These are phyloP conservation scores for Coemansia sp. DNA, from an alignment of 192 early-diverging fungal genomes.

Conservation along the genomic window DNA sequence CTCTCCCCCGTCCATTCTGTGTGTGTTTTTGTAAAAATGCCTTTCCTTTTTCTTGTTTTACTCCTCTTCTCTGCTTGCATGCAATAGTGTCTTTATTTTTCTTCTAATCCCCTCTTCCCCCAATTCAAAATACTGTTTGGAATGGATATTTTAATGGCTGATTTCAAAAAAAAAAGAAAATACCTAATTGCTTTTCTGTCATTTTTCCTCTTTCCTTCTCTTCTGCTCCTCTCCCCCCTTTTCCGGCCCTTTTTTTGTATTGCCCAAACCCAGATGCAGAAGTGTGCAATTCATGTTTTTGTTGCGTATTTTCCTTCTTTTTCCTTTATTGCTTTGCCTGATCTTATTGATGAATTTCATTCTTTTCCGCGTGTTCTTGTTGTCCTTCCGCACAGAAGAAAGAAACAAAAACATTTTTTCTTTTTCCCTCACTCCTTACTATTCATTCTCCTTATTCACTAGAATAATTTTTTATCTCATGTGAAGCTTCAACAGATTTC, in stretches of 20 bases:
- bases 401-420: background rate
- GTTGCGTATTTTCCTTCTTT: background rate
- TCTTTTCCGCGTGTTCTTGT: constrained; percentile 1
- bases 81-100: background rate
- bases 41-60: background rate
- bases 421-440: background rate
- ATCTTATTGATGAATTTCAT: constrained; percentile 2
- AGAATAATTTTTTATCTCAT: background rate
- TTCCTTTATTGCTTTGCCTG: background rate
- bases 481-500: background rate
- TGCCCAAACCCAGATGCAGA: background rate
- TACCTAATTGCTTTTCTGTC: too few species aligned
- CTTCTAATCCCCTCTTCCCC: background rate
- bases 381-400: background rate
- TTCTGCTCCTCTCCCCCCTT: background rate
- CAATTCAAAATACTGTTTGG: background rate
- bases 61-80: background rate
- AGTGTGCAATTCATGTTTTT: constrained; percentile 3
- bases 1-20: too few species aligned
- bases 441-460: too few species aligned
- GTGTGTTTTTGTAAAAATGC: background rate
- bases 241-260: background rate
- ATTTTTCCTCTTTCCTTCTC: too few species aligned
- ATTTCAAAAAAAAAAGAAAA: background rate
- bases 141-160: constrained; percentile 1